phyloP scores from a whole-genome alignment of 2,329 filamentous ascomycete genomes.

The Cladophialophora bantiana region DNA sequence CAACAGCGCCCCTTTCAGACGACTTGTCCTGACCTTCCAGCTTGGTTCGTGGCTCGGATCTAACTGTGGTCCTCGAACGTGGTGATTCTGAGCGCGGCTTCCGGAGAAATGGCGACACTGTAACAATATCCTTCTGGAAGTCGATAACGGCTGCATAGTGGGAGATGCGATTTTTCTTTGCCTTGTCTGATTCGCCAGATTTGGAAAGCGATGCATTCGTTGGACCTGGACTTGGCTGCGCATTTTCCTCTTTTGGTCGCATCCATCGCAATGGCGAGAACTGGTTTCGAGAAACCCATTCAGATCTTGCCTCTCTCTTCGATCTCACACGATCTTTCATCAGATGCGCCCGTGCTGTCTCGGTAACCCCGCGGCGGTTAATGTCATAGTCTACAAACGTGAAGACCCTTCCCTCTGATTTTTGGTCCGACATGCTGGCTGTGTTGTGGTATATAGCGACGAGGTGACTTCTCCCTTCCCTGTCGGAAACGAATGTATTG shows the following conservation, averaged over 20 bases:
- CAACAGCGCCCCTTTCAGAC: conserved; percentile 11
- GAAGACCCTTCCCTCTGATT: conserved; percentile 24
- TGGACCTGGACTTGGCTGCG: conserved; percentile 16
- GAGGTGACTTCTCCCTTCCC: not conserved
- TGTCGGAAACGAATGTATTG: conserved; percentile 3
- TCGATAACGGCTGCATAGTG: conserved; percentile 30
- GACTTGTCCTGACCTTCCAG: conserved; percentile 9
- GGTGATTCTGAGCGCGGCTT: conserved; percentile 20
- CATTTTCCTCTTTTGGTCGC: conserved; percentile 30
- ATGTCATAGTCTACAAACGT: conserved; percentile 37
- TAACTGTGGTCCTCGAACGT: not conserved
- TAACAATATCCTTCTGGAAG: conserved; percentile 26
- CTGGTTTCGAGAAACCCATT: conserved; percentile 34
- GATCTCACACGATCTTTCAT: conserved; percentile 35
- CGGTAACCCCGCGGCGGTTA: conserved; percentile 33
- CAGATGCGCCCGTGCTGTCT: conserved; percentile 31
- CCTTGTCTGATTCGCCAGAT: conserved; percentile 15
- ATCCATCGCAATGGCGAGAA: conserved; percentile 34
- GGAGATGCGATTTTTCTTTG: conserved; percentile 9
- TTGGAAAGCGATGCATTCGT: conserved; percentile 1
- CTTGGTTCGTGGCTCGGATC: not conserved
- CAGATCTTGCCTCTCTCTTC: conserved; percentile 30
- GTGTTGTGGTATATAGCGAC: conserved; percentile 1
- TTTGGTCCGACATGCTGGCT: conserved; percentile 25
- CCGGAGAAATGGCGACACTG: conserved; percentile 11